A percentile compares a stretch with the other conserved stretches of the same genome.
phyloP scores from a whole-genome alignment of 2,329 filamentous ascomycete species.

The Colletotrichum sp. region DNA sequence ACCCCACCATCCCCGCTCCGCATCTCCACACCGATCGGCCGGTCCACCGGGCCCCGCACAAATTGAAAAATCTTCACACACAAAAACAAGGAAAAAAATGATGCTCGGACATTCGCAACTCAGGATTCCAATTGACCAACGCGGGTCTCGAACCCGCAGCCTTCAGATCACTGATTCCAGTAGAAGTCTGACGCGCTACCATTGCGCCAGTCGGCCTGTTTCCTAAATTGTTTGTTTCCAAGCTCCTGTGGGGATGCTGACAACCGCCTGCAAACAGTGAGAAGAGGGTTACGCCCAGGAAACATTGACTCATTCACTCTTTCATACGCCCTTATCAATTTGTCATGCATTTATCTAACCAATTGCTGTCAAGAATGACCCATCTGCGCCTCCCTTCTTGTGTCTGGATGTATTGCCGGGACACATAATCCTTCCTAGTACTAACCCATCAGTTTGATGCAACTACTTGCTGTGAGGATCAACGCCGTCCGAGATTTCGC shows the following conservation, averaged over 20 bases:
- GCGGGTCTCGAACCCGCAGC: conserved; percentile 21
- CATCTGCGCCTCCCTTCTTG: neutral
- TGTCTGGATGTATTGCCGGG: accelerated
- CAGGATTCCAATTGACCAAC: neutral
- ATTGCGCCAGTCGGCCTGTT: conserved; percentile 19
- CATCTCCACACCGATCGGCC: neutral
- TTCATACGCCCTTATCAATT: neutral
- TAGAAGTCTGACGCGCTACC: conserved; percentile 23
- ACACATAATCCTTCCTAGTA: neutral
- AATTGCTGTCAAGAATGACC: neutral
- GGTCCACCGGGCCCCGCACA: neutral
- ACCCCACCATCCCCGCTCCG: neutral
- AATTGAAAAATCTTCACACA: neutral
- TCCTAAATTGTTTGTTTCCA: neutral
- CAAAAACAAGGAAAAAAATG: neutral
- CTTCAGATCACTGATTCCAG: conserved; percentile 1
- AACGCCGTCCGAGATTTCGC: neutral
- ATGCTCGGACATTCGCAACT: accelerated
- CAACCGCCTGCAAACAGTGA: neutral
- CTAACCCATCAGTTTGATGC: neutral
- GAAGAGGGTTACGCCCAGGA: neutral
- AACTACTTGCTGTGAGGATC: neutral
- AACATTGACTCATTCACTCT: neutral
- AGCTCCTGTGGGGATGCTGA: neutral
- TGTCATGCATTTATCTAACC: accelerated